phyloP scores from a whole-genome alignment of 768 basidiomycete genomes.

The Tylopilus plumbeoviolaceoides region DNA sequence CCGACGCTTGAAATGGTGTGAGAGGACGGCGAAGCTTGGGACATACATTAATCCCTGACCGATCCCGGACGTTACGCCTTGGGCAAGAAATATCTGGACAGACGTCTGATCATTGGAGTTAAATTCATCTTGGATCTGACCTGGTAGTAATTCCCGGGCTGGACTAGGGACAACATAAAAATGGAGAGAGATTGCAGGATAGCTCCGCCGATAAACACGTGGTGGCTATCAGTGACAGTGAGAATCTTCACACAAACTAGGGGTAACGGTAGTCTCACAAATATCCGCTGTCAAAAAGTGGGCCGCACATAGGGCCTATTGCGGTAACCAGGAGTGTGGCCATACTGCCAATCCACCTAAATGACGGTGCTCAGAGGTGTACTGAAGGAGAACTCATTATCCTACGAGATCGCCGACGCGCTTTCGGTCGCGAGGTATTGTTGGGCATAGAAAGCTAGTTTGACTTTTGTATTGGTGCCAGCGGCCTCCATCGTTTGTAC shows the following conservation, averaged over 20 bases:
- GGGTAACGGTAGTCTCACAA: conserved; percentile 15
- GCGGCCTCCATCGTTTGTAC: too few relatives aligned
- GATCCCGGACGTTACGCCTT: conserved; percentile 40
- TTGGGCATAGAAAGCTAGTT: conserved; percentile 21
- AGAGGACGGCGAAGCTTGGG: conserved; percentile 39
- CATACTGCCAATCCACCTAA: conserved; percentile 27
- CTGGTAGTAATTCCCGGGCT: conserved; percentile 35
- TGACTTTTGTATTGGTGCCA: background rate
- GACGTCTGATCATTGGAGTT: too few relatives aligned
- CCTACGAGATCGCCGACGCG: conserved; percentile 25
- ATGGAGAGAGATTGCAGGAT: conserved; percentile 27
- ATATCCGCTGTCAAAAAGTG: conserved; percentile 25
- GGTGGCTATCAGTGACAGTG: conserved; percentile 5
- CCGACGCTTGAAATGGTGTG: conserved; percentile 42
- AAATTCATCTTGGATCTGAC: conserved; percentile 11
- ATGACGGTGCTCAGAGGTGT: background rate
- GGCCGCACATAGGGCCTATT: conserved; percentile 23
- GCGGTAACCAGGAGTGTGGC: conserved; percentile 13
- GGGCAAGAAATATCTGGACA: conserved; percentile 38
- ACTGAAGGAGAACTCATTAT: too few relatives aligned
- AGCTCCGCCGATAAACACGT: conserved; percentile 23
- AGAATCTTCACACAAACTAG: background rate
- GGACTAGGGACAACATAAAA: conserved; percentile 39
- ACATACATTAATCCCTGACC: conserved; percentile 43
- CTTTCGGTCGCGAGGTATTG: conserved; percentile 20